phyloP scores from a whole-genome alignment of 805 yeast genomes.

The Wickerhamiella musiphila region DNA sequence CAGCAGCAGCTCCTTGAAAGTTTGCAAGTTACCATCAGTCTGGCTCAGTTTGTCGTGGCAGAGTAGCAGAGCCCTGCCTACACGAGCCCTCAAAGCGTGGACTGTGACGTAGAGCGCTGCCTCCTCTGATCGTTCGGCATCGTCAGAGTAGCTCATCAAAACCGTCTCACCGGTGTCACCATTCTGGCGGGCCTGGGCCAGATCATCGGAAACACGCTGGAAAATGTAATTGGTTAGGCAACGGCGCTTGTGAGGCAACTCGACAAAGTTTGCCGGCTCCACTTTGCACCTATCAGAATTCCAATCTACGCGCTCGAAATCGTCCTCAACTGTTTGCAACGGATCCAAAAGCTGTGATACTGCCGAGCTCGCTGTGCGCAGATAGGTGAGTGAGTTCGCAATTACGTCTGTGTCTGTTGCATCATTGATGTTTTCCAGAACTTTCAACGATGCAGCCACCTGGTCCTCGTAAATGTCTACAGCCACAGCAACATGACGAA shows the following conservation, averaged over 20 bases:
- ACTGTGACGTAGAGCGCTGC: conserved; percentile 31
- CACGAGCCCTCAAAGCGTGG: conserved; percentile 40
- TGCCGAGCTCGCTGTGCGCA: conserved; percentile 52
- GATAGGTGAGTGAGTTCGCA: conserved; percentile 35
- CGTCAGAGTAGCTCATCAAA: too few relatives aligned
- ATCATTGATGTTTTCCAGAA: conserved; percentile 10
- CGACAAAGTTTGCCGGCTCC: not conserved
- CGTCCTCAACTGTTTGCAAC: conserved; percentile 2
- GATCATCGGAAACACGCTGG: conserved; percentile 26
- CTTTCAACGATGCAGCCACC: conserved; percentile 17
- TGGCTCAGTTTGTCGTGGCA: conserved; percentile 21
- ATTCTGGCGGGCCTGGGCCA: too few relatives aligned
- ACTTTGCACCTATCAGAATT: not conserved
- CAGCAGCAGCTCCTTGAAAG: conserved; percentile 43
- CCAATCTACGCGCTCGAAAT: conserved; percentile 6
- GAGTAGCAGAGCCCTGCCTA: conserved; percentile 44
- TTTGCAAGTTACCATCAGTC: conserved; percentile 42
- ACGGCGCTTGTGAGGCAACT: conserved; percentile 16
- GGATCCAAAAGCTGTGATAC: conserved; percentile 59
- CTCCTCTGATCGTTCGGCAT: too few relatives aligned
- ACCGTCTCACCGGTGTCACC: not conserved
- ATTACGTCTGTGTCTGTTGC: conserved; percentile 33
- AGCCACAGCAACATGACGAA: conserved; percentile 40
- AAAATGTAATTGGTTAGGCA: conserved; percentile 51
- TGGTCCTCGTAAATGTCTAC: conserved; percentile 37